phyloP scores from a whole-genome alignment of 768 basidiomycete species.

The Phanerochaete carnosa region DNA sequence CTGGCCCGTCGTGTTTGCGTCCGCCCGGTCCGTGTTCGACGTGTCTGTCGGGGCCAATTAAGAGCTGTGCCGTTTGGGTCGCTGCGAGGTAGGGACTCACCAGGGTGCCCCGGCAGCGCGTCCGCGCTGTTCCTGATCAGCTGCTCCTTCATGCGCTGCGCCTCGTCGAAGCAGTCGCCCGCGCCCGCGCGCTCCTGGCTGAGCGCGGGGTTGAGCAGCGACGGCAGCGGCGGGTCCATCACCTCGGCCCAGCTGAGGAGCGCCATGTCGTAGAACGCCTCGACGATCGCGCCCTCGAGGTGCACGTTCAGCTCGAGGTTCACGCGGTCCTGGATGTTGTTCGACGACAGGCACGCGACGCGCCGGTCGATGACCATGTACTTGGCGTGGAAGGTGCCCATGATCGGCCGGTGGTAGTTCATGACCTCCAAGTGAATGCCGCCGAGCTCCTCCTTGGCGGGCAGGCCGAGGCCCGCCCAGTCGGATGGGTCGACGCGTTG shows the following conservation, averaged over 20 bases:
- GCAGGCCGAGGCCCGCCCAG: constrained; percentile 27
- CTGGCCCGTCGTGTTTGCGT: not conserved
- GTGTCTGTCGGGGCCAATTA: not conserved
- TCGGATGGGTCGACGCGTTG: constrained; percentile 42
- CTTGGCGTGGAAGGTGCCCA: constrained; percentile 73
- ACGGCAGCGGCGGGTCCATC: constrained; percentile 44
- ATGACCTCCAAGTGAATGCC: constrained; percentile 12
- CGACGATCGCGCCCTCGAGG: constrained; percentile 68
- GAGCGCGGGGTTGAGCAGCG: constrained; percentile 36
- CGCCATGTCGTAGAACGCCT: constrained; percentile 66
- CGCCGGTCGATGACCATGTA: constrained; percentile 69
- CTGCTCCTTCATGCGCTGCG: constrained; percentile 2
- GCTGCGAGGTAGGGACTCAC: not conserved
- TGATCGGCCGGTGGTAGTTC: constrained; percentile 32
- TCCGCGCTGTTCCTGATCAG: not conserved
- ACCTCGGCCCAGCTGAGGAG: constrained; percentile 57
- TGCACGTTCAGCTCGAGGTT: constrained; percentile 64
- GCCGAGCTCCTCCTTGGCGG: constrained; percentile 26
- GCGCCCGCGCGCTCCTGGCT: constrained; percentile 18
- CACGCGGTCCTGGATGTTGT: constrained; percentile 58
- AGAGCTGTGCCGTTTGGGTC: not conserved
- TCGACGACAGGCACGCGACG: constrained; percentile 59
- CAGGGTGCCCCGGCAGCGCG: constrained; percentile 6
- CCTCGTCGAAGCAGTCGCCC: constrained; percentile 9
- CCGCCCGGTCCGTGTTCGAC: not conserved